A percentile compares a stretch with the other conserved stretches of the same genome.
These are phyloP conservation scores for Aspergillus fischeri DNA, from an alignment of 2,329 filamentous ascomycete genomes.

Conservation along the genomic window DNA sequence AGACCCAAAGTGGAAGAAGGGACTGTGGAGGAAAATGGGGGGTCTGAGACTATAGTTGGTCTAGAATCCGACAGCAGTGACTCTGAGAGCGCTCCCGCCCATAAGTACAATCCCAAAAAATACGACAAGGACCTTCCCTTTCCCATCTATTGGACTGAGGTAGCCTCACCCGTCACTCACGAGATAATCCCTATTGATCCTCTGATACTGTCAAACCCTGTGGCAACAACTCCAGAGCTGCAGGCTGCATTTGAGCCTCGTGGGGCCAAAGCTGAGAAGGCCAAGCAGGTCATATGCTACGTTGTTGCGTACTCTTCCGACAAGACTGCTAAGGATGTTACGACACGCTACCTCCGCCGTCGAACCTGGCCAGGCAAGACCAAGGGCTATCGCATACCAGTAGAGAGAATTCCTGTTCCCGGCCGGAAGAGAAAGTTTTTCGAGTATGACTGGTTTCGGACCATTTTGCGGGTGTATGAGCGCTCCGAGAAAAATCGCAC, in stretches of 20 bases:
- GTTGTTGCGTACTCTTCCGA: constrained; percentile 78
- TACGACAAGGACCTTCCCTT: constrained; percentile 76
- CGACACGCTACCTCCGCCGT: constrained; percentile 79
- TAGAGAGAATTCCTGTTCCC: constrained; percentile 77
- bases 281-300: constrained; percentile 87
- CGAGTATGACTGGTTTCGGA: constrained; percentile 83
- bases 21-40: constrained; percentile 2
- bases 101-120: constrained; percentile 43
- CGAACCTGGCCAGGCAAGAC: constrained; percentile 82
- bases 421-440: constrained; percentile 73
- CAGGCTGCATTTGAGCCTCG: constrained; percentile 75
- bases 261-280: constrained; percentile 75
- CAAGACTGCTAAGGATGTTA: constrained; percentile 90
- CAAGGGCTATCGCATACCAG: constrained; percentile 73
- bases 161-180: constrained; percentile 74
- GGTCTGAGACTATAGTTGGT: constrained; percentile 15
- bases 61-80: constrained; percentile 18
- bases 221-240: constrained; percentile 69
- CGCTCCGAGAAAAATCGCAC: constrained; percentile 54
- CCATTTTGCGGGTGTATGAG: constrained; percentile 69
- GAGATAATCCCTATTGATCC: constrained; percentile 77
- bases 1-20: constrained; percentile 17
- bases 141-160: constrained; percentile 92
- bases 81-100: constrained; percentile 17
- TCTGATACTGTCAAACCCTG: constrained; percentile 59